Evolutionary conservation across 345 rosid genomes (phyloP).

Genomic region (Populus euphratica): DNA sequence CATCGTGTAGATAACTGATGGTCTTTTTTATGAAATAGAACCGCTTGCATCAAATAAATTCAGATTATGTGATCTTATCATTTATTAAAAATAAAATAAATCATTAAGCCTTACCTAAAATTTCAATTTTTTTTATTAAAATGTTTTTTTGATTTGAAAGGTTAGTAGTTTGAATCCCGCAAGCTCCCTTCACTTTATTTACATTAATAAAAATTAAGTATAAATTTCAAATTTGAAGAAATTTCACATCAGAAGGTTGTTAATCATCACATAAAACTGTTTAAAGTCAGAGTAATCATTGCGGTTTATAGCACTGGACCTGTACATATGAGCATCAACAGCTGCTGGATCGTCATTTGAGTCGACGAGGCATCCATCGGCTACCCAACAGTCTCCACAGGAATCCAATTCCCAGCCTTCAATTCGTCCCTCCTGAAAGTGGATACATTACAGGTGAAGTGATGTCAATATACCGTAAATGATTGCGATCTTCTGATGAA

Average conservation of each 20-base stretch:
- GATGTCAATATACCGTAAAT: neutral
- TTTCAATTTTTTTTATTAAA: no score
- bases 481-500: neutral
- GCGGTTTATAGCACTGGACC: constrained; percentile 30
- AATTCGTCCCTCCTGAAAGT: constrained; percentile 53
- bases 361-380: constrained; percentile 88
- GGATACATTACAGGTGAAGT: no score
- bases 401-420: constrained; percentile 81
- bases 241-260: neutral
- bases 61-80: no score
- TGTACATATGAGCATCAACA: constrained; percentile 88
- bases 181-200: no score
- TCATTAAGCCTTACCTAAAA: no score
- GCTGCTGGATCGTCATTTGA: constrained; percentile 63
- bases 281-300: neutral
- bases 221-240: neutral
- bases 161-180: no score
- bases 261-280: no score
- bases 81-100: no score
- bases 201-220: no score
- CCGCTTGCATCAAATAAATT: neutral
- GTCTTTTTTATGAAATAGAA: neutral
- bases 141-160: no score
- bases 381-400: constrained; percentile 93
- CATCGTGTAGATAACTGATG: no score